These are phyloP conservation scores for Rutstroemia sp. DNA, from an alignment of 2,329 filamentous ascomycete genomes.

Conservation along the genomic window DNA sequence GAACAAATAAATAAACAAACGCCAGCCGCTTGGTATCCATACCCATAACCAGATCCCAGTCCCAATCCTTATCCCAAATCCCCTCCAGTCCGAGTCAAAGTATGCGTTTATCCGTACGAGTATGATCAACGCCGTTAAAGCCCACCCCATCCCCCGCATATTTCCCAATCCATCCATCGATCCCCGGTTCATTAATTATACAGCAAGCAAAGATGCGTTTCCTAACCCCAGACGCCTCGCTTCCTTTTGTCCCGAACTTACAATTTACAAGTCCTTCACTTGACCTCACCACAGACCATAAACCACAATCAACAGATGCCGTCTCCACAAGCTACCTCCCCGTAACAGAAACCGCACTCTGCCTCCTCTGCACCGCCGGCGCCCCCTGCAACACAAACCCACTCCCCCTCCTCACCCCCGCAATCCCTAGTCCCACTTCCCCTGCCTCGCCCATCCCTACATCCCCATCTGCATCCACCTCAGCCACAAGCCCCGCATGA, in stretches of 20 bases:
- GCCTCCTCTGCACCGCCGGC: background rate
- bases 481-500: conserved; percentile 38
- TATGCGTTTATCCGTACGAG: too few species aligned
- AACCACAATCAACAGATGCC: too few species aligned
- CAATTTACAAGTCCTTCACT: too few species aligned
- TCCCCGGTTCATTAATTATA: background rate
- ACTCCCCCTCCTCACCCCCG: background rate
- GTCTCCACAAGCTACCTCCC: background rate
- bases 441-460: conserved; percentile 18
- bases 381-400: background rate
- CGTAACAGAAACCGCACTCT: background rate
- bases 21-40: too few species aligned
- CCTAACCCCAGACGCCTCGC: background rate
- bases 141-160: too few species aligned
- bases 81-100: too few species aligned
- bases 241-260: background rate
- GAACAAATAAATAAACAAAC: too few species aligned
- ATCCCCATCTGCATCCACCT: conserved; percentile 51
- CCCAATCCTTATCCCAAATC: too few species aligned
- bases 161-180: too few species aligned
- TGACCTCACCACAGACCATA: too few species aligned
- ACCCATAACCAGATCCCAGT: too few species aligned
- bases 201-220: background rate
- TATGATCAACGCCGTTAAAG: too few species aligned
- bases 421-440: background rate